These are phyloP conservation scores for Thymus mandschuricus DNA, from an alignment of 257 asterid species.

Conservation along the genomic window DNA sequence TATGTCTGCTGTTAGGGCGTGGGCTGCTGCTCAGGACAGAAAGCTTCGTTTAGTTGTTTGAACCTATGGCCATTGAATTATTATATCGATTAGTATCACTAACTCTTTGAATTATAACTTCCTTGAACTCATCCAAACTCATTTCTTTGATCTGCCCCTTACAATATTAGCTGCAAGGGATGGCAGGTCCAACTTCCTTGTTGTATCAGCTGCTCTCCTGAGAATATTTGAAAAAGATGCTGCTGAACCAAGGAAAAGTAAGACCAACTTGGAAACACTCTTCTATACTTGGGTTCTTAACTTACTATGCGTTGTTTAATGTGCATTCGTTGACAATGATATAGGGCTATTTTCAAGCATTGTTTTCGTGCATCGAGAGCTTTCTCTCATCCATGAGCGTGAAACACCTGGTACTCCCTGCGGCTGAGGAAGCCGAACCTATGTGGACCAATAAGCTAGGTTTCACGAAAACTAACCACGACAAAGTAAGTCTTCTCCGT, in stretches of 20 bases:
- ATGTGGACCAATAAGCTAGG: constrained; percentile 96
- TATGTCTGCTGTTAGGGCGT: constrained; percentile 94
- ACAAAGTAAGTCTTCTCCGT: constrained; percentile 58
- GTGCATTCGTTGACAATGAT: constrained; percentile 14
- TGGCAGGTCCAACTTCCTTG: constrained; percentile 59
- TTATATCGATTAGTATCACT: constrained; percentile 11
- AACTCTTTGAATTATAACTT: not conserved
- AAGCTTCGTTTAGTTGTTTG: constrained; percentile 82
- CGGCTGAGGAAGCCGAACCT: constrained; percentile 97
- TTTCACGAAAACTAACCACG: constrained; percentile 77
- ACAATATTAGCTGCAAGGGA: constrained; percentile 50
- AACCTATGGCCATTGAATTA: constrained; percentile 20
- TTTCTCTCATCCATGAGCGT: constrained; percentile 77
- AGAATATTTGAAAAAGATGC: constrained; percentile 85
- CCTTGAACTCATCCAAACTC: no score
- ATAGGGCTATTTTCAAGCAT: constrained; percentile 91
- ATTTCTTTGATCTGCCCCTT: not conserved
- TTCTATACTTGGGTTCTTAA: not conserved
- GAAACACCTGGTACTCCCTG: constrained; percentile 84
- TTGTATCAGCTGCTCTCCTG: constrained; percentile 95
- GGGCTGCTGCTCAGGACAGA: constrained; percentile 91
- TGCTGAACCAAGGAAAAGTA: constrained; percentile 99
- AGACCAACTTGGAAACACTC: no score
- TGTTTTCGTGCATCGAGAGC: constrained; percentile 85
- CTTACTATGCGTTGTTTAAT: not conserved